Evolutionary conservation across 2,329 filamentous ascomycete genomes (phyloP).

Genomic region (Trichoderma afroharzianum): DNA sequence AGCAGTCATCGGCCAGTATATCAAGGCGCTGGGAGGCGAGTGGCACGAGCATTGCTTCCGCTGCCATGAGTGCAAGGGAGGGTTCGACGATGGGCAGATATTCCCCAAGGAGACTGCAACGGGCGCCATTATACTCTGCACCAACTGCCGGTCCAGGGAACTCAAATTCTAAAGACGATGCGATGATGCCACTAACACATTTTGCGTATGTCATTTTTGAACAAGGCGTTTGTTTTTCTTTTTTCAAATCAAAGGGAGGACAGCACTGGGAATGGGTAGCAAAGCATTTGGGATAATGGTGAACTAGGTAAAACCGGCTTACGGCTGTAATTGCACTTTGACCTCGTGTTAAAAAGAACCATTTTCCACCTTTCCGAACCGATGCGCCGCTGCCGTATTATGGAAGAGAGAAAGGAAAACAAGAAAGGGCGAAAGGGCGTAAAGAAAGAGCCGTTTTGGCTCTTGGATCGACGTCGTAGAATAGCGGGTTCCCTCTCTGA

Average conservation of each 20-base stretch:
- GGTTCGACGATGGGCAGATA: conserved; percentile 63
- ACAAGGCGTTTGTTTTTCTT: conserved; percentile 7
- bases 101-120: conserved; percentile 54
- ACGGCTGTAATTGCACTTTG: conserved; percentile 5
- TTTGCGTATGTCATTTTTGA: conserved; percentile 14
- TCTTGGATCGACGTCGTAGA: background rate
- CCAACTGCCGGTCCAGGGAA: conserved; percentile 56
- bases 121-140: conserved; percentile 57
- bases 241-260: background rate
- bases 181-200: conserved; percentile 7
- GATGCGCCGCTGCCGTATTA: background rate
- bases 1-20: conserved; percentile 84
- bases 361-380: background rate
- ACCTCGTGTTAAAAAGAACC: background rate
- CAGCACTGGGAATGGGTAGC: background rate
- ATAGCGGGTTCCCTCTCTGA: background rate
- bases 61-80: conserved; percentile 61
- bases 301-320: background rate
- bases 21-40: conserved; percentile 83
- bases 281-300: conserved; percentile 1
- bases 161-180: conserved; percentile 46
- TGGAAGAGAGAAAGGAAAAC: background rate
- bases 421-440: background rate
- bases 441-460: background rate
- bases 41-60: conserved; percentile 94